Evolutionary conservation across 2,329 filamentous ascomycete genomes (phyloP).

Genomic region (Hypoxylon rubiginosum): DNA sequence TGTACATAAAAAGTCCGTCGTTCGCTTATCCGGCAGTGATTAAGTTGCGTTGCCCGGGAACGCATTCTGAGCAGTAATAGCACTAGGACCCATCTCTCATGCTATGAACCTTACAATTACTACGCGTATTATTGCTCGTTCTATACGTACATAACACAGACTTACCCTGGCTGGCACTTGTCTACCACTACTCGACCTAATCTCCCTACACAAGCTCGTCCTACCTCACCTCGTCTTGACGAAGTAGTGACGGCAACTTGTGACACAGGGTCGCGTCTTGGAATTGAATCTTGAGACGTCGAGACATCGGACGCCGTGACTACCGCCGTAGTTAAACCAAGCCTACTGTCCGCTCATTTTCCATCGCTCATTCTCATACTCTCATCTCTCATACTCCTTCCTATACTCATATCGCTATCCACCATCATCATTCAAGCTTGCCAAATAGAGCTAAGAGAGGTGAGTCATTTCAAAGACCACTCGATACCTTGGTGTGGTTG

Average conservation of each 20-base stretch:
- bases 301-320: background rate
- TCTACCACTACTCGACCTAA: background rate
- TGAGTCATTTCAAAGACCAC: background rate
- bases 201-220: background rate
- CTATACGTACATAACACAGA: background rate
- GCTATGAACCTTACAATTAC: background rate
- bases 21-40: background rate
- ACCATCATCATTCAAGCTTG: background rate
- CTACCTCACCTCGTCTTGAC: background rate
- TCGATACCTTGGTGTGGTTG: background rate
- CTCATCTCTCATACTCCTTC: background rate
- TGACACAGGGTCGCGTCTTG: background rate
- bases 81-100: conserved; percentile 12
- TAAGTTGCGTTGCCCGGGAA: background rate
- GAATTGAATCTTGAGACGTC: background rate
- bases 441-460: background rate
- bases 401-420: background rate
- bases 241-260: background rate
- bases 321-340: background rate
- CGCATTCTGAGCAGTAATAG: conserved; percentile 28
- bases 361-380: background rate
- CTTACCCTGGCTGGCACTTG: background rate
- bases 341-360: background rate
- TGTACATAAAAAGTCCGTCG: background rate
- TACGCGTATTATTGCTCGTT: background rate